These are phyloP conservation scores for Cryptosporidium tyzzeri DNA, from an alignment of 169 alveolate genomes.

Conservation along the genomic window DNA sequence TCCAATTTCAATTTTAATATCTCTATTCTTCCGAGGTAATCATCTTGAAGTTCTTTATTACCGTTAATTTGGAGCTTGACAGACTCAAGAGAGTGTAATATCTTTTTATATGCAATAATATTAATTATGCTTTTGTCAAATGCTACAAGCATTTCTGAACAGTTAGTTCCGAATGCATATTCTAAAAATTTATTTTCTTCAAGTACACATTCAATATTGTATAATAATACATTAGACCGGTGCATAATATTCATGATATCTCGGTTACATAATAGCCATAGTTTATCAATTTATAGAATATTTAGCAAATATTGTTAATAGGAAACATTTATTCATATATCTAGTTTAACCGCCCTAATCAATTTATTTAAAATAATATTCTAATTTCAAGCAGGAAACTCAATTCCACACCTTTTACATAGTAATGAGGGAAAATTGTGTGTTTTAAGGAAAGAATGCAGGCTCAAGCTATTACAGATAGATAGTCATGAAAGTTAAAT, in stretches of 20 bases:
- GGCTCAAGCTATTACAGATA: no score
- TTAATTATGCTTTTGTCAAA: conserved; percentile 4
- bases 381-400: no score
- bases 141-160: not conserved
- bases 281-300: no score
- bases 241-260: not conserved
- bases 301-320: not conserved
- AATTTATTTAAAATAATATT: no score
- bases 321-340: no score
- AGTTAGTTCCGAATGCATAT: conserved; percentile 33
- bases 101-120: conserved; percentile 30
- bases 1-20: conserved; percentile 31
- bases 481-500: conserved; percentile 1
- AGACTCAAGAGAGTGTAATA: conserved; percentile 22
- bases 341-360: not conserved
- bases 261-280: not conserved
- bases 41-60: not conserved
- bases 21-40: not conserved
- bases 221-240: not conserved
- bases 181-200: conserved; percentile 21
- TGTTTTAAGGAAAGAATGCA: no score
- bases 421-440: not conserved
- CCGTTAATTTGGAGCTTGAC: not conserved
- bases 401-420: not conserved
- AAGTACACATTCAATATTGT: conserved; percentile 1